Evolutionary conservation across 345 rosid species (phyloP).

Genomic region (Populus davidiana): DNA sequence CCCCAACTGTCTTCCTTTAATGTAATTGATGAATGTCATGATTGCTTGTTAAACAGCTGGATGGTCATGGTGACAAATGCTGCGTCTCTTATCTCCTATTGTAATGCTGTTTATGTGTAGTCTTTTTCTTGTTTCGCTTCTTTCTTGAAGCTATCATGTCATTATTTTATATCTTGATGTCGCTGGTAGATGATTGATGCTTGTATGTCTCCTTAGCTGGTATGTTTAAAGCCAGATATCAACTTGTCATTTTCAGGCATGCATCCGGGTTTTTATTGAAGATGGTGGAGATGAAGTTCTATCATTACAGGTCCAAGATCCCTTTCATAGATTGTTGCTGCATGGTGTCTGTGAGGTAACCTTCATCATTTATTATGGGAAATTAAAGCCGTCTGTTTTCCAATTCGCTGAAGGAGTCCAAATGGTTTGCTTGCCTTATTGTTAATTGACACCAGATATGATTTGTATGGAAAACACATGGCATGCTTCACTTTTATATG

Average conservation of each 20-base stretch:
- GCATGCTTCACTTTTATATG: neutral
- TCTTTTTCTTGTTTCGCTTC: neutral
- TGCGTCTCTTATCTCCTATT: neutral
- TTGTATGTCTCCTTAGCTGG: neutral
- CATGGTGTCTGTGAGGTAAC: conserved; percentile 95
- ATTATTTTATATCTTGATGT: neutral
- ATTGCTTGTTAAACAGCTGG: neutral
- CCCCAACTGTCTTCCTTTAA: neutral
- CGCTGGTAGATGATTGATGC: neutral
- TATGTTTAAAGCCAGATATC: neutral
- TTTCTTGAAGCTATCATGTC: neutral
- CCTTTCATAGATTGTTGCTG: conserved; percentile 80
- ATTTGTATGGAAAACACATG: neutral
- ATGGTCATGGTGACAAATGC: too few species aligned
- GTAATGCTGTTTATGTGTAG: neutral
- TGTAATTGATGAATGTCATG: neutral
- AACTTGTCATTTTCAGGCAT: conserved; percentile 37
- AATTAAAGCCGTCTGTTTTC: neutral
- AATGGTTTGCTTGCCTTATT: neutral
- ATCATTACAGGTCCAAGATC: conserved; percentile 69
- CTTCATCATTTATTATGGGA: neutral
- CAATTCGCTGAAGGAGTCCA: neutral
- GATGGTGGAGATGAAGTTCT: conserved; percentile 55
- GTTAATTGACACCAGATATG: neutral
- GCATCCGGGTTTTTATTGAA: conserved; percentile 58